phyloP scores from a whole-genome alignment of 2,329 filamentous ascomycete genomes.

The Ramichloridium luteum region DNA sequence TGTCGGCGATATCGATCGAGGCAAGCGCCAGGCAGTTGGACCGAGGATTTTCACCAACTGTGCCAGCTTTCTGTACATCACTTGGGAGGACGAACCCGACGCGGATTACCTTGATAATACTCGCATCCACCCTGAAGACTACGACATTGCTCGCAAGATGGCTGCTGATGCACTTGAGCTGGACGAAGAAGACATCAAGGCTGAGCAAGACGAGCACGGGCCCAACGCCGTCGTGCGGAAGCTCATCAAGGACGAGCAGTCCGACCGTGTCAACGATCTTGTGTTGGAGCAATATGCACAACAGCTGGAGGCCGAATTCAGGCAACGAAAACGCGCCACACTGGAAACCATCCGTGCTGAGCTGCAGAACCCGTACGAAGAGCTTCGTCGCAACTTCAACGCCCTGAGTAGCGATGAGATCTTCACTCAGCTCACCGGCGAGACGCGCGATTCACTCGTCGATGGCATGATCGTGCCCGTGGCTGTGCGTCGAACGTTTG shows the following conservation, averaged over 20 bases:
- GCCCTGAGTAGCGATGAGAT: slow-evolving; percentile 61
- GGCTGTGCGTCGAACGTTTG: slow-evolving; percentile 74
- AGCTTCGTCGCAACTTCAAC: slow-evolving; percentile 71
- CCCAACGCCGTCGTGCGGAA: slow-evolving; percentile 83
- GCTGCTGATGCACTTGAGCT: slow-evolving; percentile 91
- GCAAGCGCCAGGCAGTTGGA: slow-evolving; percentile 56
- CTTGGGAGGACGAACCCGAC: slow-evolving; percentile 51
- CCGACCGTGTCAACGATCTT: slow-evolving; percentile 90
- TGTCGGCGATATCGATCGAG: slow-evolving; percentile 66
- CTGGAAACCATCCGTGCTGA: slow-evolving; percentile 93
- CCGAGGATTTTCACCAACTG: slow-evolving; percentile 93
- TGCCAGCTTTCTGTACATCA: slow-evolving; percentile 85
- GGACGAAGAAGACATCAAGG: slow-evolving; percentile 95
- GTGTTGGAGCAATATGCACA: slow-evolving; percentile 95
- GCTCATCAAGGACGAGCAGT: slow-evolving; percentile 85
- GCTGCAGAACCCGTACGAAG: slow-evolving; percentile 84
- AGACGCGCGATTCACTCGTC: slow-evolving; percentile 69
- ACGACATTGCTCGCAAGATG: slow-evolving; percentile 96
- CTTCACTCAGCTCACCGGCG: slow-evolving; percentile 93
- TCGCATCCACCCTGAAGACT: slow-evolving; percentile 94
- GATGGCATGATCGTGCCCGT: slow-evolving; percentile 91
- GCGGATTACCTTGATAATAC: slow-evolving; percentile 94
- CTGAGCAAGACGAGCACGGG: slow-evolving; percentile 81
- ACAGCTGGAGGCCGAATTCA: slow-evolving; percentile 84
- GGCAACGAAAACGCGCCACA: slow-evolving; percentile 87